Evolutionary conservation across 768 basidiomycete species (phyloP).

Genomic region (Pisolithus microcarpus): DNA sequence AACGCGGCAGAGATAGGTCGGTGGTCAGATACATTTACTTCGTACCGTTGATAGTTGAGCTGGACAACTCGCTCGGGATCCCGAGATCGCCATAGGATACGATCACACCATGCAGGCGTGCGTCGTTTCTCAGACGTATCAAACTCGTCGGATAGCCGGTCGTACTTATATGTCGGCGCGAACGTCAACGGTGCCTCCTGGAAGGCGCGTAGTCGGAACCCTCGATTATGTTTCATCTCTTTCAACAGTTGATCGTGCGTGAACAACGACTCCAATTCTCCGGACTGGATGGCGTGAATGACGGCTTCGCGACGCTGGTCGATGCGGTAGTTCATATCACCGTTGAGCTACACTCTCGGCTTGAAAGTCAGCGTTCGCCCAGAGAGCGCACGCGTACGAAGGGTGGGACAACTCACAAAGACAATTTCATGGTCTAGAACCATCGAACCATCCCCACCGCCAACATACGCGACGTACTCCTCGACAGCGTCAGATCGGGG

Average conservation of each 20-base stretch:
- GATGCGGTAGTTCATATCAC: constrained; percentile 97
- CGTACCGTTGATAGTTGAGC: constrained; percentile 74
- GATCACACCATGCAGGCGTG: constrained; percentile 94
- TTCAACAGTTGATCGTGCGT: constrained; percentile 84
- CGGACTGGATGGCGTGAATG: constrained; percentile 57
- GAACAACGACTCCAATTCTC: constrained; percentile 57
- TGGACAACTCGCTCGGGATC: constrained; percentile 52
- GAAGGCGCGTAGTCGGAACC: constrained; percentile 79
- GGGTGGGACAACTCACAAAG: constrained; percentile 41
- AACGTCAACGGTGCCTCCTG: constrained; percentile 78
- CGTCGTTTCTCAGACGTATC: constrained; percentile 87
- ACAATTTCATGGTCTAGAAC: constrained; percentile 94
- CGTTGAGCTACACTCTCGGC: constrained; percentile 52
- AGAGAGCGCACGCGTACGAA: neutral
- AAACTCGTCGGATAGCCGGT: constrained; percentile 67
- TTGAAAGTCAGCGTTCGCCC: neutral
- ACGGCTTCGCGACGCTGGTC: constrained; percentile 86
- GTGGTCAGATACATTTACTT: constrained; percentile 86
- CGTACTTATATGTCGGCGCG: constrained; percentile 92
- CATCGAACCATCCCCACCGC: constrained; percentile 90
- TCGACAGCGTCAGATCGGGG: constrained; percentile 38
- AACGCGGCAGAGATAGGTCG: constrained; percentile 82
- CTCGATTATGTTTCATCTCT: constrained; percentile 83
- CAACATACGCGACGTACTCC: constrained; percentile 63
- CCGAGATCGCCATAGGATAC: constrained; percentile 71